Evolutionary conservation across 176 grass and related monocot genomes (phyloP).

Genomic region (Tillandsia leiboldiana): DNA sequence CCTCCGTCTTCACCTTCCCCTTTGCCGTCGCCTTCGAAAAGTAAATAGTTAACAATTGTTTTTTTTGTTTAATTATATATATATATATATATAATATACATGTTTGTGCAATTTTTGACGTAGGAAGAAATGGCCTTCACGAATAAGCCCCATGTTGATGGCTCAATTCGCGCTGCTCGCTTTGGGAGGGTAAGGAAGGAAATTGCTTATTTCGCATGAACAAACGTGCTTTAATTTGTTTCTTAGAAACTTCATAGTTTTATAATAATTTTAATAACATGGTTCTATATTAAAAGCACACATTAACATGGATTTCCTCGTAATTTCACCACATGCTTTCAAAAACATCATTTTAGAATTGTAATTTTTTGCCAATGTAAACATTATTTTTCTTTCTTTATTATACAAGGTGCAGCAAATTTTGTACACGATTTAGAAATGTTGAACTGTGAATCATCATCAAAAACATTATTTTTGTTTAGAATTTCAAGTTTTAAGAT

Average conservation of each 20-base stretch:
- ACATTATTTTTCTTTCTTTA: too few relatives aligned
- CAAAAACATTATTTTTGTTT: neutral
- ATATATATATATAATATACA: neutral
- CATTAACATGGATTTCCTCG: too few relatives aligned
- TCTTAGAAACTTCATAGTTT: too few relatives aligned
- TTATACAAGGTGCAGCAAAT: too few relatives aligned
- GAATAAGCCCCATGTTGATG: slow-evolving; percentile 28
- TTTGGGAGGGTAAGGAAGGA: slow-evolving; percentile 45
- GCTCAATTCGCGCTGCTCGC: slow-evolving; percentile 43
- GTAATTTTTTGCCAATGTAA: too few relatives aligned
- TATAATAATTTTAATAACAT: too few relatives aligned
- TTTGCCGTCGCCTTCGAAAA: slow-evolving; percentile 50
- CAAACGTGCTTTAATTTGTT: too few relatives aligned
- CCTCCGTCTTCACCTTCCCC: slow-evolving; percentile 34
- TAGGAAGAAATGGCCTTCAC: slow-evolving; percentile 65
- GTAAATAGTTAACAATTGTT: slow-evolving; percentile 15
- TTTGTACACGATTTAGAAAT: too few relatives aligned
- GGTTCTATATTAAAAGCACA: too few relatives aligned
- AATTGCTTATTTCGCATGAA: neutral
- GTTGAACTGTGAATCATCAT: too few relatives aligned
- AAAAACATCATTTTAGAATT: too few relatives aligned
- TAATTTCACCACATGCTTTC: too few relatives aligned
- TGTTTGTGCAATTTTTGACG: neutral
- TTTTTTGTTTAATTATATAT: neutral
- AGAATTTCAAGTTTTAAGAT: neutral